Evolutionary conservation across 352 stramenopile species (phyloP).

Genomic region (Proteromonas lacertae): DNA sequence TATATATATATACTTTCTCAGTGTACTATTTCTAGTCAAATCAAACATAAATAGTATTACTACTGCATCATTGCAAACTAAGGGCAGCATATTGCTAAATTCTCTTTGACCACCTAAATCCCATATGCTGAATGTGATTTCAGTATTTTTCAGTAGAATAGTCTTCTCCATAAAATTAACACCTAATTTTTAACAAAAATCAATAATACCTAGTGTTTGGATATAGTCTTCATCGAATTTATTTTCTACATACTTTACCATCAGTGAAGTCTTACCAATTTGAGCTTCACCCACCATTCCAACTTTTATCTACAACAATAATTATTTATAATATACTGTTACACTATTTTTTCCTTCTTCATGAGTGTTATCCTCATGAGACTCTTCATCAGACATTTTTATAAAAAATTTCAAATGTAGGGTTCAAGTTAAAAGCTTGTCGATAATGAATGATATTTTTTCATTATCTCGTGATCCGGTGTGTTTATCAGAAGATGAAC

Average conservation of each 20-base stretch:
- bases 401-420: too few species aligned
- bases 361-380: too few species aligned
- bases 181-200: conserved; percentile 12
- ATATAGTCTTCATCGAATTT: conserved; percentile 83
- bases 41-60: conserved; percentile 82
- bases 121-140: conserved; percentile 78
- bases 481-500: too few species aligned
- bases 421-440: too few species aligned
- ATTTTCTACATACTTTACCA: conserved; percentile 75
- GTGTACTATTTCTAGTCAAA: conserved; percentile 44
- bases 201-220: conserved; percentile 38
- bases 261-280: conserved; percentile 68
- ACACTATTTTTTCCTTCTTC: too few species aligned
- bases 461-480: too few species aligned
- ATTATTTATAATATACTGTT: too few species aligned
- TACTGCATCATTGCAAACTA: conserved; percentile 62
- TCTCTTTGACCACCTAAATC: conserved; percentile 56
- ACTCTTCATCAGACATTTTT: too few species aligned
- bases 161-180: conserved; percentile 84
- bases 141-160: conserved; percentile 53
- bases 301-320: too few species aligned
- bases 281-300: too few species aligned
- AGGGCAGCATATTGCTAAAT: conserved; percentile 64
- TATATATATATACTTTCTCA: conserved; percentile 54
- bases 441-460: too few species aligned